phyloP scores from a whole-genome alignment of 257 asterid genomes.

The Nicotiana tomentosiformis region DNA sequence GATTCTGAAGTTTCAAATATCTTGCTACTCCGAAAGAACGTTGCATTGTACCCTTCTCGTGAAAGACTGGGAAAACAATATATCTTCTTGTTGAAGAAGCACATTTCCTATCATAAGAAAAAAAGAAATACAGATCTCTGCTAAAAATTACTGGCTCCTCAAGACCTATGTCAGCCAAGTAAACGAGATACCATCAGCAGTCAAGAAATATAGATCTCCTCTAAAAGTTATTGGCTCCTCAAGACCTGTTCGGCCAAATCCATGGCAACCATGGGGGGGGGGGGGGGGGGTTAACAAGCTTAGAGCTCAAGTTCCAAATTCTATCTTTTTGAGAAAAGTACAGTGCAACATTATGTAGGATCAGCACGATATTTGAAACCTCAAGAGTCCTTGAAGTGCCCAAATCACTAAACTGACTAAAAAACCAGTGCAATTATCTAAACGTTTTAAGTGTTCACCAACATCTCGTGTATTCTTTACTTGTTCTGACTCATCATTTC shows the following conservation, averaged over 20 bases:
- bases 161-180: constrained; percentile 1
- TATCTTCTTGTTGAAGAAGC: too few species aligned
- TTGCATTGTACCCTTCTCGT: constrained; percentile 4
- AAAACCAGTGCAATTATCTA: not conserved
- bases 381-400: constrained; percentile 13
- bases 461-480: not conserved
- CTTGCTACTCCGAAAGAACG: constrained; percentile 17
- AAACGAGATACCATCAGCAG: constrained; percentile 39
- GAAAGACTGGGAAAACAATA: not conserved
- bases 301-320: not conserved
- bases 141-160: not conserved
- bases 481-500: not conserved
- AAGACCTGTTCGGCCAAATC: not conserved
- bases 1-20: constrained; percentile 22
- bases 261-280: not conserved
- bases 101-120: too few species aligned
- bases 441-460: not conserved
- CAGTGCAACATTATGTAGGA: constrained; percentile 10
- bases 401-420: not conserved
- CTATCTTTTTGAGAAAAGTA: not conserved
- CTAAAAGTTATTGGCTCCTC: not conserved
- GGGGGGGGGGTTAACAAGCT: constrained; percentile 11
- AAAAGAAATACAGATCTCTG: not conserved
- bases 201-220: constrained; percentile 3
- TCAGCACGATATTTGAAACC: constrained; percentile 14